phyloP scores from a whole-genome alignment of 352 stramenopile genomes.

The Globisporangium sylvaticum region DNA sequence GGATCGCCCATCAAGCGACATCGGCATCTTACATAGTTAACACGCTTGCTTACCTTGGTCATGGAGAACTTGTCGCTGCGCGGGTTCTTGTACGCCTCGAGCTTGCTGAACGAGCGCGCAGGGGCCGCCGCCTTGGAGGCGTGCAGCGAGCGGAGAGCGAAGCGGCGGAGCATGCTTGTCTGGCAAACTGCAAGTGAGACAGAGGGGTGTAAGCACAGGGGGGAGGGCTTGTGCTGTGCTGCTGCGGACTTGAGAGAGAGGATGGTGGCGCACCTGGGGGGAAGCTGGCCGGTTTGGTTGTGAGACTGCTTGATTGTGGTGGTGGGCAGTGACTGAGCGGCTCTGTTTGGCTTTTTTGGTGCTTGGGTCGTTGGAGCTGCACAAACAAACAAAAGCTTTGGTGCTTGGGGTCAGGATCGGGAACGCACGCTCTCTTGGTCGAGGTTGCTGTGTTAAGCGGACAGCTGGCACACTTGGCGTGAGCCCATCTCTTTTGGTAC shows the following conservation, averaged over 20 bases:
- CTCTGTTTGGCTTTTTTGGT: background rate
- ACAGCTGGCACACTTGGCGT: background rate
- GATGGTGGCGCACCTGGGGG: background rate
- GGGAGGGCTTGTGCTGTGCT: no score
- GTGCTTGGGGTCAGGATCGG: constrained; percentile 7
- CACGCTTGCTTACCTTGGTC: constrained; percentile 52
- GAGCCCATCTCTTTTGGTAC: constrained; percentile 2
- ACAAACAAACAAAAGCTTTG: background rate
- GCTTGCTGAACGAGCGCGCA: constrained; percentile 17
- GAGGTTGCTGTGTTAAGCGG: background rate
- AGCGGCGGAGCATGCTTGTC: constrained; percentile 17
- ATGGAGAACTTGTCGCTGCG: constrained; percentile 85
- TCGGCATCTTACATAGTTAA: no score
- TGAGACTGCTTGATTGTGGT: background rate
- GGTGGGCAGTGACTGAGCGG: background rate
- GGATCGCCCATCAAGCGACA: no score
- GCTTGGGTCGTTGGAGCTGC: background rate
- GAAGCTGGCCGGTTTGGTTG: background rate
- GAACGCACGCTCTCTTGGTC: background rate
- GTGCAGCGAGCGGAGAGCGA: constrained; percentile 14
- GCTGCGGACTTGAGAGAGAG: background rate
- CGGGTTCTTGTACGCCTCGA: constrained; percentile 68
- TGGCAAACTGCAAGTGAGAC: background rate
- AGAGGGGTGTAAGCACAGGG: background rate
- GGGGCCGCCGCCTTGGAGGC: background rate